Base-by-base conservation (phyloP, 306 rosid species). In the Adenanthera pavonina region DNA sequence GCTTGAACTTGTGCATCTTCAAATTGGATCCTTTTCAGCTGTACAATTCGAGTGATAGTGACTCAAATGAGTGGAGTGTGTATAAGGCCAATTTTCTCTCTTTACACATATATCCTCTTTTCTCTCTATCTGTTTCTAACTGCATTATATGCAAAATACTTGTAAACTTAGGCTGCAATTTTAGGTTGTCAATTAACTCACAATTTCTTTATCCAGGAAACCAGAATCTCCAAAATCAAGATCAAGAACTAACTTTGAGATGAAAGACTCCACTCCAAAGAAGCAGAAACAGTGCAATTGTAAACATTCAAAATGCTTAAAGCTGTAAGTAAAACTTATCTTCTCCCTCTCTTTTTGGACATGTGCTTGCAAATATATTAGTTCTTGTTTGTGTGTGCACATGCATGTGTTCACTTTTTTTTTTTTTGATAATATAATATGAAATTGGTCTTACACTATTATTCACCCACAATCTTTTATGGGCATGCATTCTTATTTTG, bases 281-380 rank as follows among this genome's bases (percentile, higher is more conserved):
- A 95, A 92, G 89, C 97, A 93, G 83, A 93, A 93, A 74, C 99
- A 95, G 91, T 95, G 99, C 85, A 95, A 93, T 80, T 93, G 98
- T 81, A 95, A 92, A 88, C 95, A 95, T 84, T 95, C 99, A 49
- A 92, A 90, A 83, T 95, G 99, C 87, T 88, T 95, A 78, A 95
- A 95, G 94, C 81, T 93, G 99, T 95, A 92, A 90, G 99, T 81
- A 84, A 78, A 46, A 74, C 8, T 83, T 60, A 67, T 75, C 84
- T 38, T 47, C 79, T 69, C 52, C 67, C 40, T 69, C 2, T 44
- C 54, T 34, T 33, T 80, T 36, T 78, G 71, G 57, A 40, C 35
- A 38, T 3, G 35, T 74, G 69, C 65, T 15, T 48, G 47, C 16
- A 19, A 56, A 75, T 44, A 68, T 49, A 51, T 79, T 44, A 57